A percentile compares a stretch with the other conserved stretches of the same genome.
Conservation (phyloP, 768 basidiomycete genomes). For the Cantharellus anzutake region DNA sequence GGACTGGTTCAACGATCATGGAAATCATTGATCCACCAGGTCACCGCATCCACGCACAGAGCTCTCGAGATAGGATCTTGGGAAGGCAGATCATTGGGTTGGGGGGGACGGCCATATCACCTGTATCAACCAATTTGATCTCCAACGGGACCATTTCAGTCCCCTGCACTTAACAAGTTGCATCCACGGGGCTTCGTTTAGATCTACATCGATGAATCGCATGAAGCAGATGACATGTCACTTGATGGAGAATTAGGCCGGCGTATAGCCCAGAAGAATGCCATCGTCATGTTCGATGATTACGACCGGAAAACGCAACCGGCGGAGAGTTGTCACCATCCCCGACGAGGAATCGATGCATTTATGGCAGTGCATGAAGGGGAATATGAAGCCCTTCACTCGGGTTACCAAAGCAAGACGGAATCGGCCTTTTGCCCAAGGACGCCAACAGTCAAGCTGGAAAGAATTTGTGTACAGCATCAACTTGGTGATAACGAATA, state of each 20-base stretch:
- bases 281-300: constrained; percentile 38
- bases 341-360: constrained; percentile 35
- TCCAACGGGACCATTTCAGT: constrained; percentile 27
- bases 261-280: constrained; percentile 32
- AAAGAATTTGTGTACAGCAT: constrained; percentile 12
- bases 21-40: too few relatives aligned
- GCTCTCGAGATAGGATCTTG: constrained; percentile 38
- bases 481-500: constrained; percentile 30
- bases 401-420: constrained; percentile 29
- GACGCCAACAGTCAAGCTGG: too few relatives aligned
- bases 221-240: constrained; percentile 38
- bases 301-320: constrained; percentile 35
- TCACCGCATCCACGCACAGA: too few relatives aligned
- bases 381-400: constrained; percentile 30
- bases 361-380: constrained; percentile 32
- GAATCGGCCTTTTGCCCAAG: constrained; percentile 29
- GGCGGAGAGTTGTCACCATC: constrained; percentile 30
- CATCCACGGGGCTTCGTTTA: constrained; percentile 33
- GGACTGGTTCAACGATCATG: too few relatives aligned
- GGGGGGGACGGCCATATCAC: constrained; percentile 26
- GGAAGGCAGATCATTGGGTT: constrained; percentile 44
- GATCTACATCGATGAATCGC: constrained; percentile 41
- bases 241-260: constrained; percentile 41
- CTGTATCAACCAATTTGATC: constrained; percentile 42
- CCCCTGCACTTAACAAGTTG: constrained; percentile 29